Percentiles rank a stretch among this genome's conserved stretches.
These are phyloP conservation scores for Plantago ovata DNA, from an alignment of 257 asterid genomes.

Conservation along the genomic window DNA sequence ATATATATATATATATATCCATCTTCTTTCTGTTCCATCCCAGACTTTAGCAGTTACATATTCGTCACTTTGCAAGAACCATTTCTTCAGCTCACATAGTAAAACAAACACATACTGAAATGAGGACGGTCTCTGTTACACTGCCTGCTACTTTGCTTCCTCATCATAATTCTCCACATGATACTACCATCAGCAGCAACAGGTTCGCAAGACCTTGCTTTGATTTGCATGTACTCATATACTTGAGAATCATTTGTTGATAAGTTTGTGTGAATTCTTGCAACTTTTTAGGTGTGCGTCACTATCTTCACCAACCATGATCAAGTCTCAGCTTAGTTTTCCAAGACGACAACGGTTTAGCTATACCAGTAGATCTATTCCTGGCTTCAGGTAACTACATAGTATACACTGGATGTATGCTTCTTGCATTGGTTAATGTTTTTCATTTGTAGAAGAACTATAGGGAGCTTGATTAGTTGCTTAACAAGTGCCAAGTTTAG, in stretches of 20 bases:
- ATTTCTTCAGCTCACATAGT: too few relatives aligned
- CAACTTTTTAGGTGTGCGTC: conserved; percentile 20
- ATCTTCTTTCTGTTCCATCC: too few relatives aligned
- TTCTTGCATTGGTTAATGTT: too few relatives aligned
- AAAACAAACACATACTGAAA: conserved; percentile 4
- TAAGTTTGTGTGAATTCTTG: background rate
- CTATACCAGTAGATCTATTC: conserved; percentile 22
- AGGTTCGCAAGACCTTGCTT: conserved; percentile 23
- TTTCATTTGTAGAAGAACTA: background rate
- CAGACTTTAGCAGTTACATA: too few relatives aligned
- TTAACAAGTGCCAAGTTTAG: too few relatives aligned
- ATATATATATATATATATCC: too few relatives aligned
- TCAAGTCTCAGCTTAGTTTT: conserved; percentile 38
- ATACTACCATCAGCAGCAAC: conserved; percentile 9
- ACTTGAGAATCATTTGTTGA: background rate
- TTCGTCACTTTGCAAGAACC: too few relatives aligned
- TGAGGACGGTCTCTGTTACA: conserved; percentile 33
- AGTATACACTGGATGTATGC: background rate
- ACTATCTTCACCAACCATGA: conserved; percentile 10
- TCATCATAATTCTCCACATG: conserved; percentile 16
- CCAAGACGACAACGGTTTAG: conserved; percentile 24
- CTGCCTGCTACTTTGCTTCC: conserved; percentile 29
- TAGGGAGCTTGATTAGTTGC: background rate
- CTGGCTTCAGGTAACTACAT: conserved; percentile 42
- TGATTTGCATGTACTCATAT: background rate